Evolutionary conservation across 2,329 filamentous ascomycete species (phyloP), one percentile per base, ranked within the genome.

Genomic region (Lasiodiplodia sp.): DNA sequence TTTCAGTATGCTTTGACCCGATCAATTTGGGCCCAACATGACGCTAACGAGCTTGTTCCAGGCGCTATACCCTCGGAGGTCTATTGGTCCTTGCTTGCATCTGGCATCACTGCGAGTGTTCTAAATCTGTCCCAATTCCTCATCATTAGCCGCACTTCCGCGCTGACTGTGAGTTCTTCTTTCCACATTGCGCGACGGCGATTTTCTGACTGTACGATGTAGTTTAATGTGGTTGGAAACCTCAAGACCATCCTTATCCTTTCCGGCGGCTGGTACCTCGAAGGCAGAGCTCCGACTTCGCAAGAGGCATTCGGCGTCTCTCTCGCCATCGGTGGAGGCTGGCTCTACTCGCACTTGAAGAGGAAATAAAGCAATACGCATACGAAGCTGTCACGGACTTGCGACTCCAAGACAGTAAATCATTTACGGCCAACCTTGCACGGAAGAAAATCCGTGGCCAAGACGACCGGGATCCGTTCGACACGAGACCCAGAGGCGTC

Each of bases 181-280:
- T 18, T 23, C 16, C 23, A 31, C 8, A 3, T 16, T 12, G 16
- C 34, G 37, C 44, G 23, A 12, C 1, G 21, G 16, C 73, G 72
- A n/a, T 38, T 49, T 23, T 40, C 31, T 56, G 37, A 69, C 51
- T 34, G 44, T 28, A 11, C 18, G 18, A 4, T 57, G 5, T 66
- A 76, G 53, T 80, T 80, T 72, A 81, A 80, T 73, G 79, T 80
- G 67, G 77, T 79, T 68, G 75, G 73, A 71, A 82, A 82, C 71
- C 76, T 83, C 57, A 83, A 84, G 77, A 83, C 81, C 18, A 82
- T 83, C 38, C 77, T 83, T 40, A 83, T 84, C 63, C 73, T 83
- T 69, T 80, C 78, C 25, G 81, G 82, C 71, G 82, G 82, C 12
- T 84, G 81, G 81, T 78, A 82, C 68, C 82, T 78, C 72, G 81